These are phyloP conservation scores for Madurella fahalii DNA, from an alignment of 2,329 filamentous ascomycete species.

Conservation along the genomic window DNA sequence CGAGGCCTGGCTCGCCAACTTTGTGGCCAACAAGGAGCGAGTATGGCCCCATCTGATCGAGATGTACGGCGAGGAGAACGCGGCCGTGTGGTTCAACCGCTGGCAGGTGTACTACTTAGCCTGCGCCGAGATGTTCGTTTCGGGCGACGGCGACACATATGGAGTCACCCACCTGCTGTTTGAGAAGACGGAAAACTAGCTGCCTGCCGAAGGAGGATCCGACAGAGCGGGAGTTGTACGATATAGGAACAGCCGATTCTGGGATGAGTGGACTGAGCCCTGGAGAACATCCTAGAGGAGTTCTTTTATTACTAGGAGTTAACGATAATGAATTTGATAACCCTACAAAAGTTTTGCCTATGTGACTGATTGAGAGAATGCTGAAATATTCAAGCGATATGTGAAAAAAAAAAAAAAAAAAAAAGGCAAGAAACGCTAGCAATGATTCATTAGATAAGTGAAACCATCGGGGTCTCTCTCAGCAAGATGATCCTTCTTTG, in stretches of 20 bases:
- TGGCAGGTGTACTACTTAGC: slow-evolving; percentile 73
- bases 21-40: slow-evolving; percentile 53
- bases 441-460: too few species aligned
- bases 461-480: too few species aligned
- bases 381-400: too few species aligned
- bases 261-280: background rate
- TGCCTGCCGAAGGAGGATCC: background rate
- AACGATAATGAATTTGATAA: too few species aligned
- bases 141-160: slow-evolving; percentile 62
- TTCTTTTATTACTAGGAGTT: too few species aligned
- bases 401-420: too few species aligned
- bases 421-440: too few species aligned
- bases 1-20: slow-evolving; percentile 62
- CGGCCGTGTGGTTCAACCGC: slow-evolving; percentile 60
- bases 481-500: too few species aligned
- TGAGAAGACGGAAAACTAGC: slow-evolving; percentile 45
- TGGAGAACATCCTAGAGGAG: too few species aligned
- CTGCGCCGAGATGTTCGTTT: slow-evolving; percentile 65
- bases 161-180: slow-evolving; percentile 65
- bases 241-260: background rate
- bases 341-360: too few species aligned
- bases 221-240: background rate
- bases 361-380: too few species aligned
- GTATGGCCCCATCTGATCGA: slow-evolving; percentile 62
- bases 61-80: slow-evolving; percentile 60